Evolutionary conservation across 78 protist genomes (phyloP), one percentile per base, ranked within the genome.

Genomic region (Isochrysis galbana): DNA sequence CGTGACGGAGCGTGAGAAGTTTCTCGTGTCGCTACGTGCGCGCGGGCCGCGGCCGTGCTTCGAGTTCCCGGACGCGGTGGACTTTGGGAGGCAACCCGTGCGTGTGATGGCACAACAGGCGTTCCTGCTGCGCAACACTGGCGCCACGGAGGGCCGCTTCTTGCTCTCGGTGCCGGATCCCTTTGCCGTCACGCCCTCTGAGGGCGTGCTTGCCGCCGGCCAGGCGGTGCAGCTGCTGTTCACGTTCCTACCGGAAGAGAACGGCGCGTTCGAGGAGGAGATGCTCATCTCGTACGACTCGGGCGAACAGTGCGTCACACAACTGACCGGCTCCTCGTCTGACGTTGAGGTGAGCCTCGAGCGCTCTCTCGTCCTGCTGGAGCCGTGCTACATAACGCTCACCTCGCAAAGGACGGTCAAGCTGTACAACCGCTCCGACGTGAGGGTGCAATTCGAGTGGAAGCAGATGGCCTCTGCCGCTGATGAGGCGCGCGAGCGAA

Each of bases 1-100:
- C 72, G 10, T 82, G 78, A 93, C 96, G 23, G 97, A 96, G 77
- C 84, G 95, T 23, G 97, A 96, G 69, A 86, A 78, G 89, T 96
- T 96, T 84, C n/a, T 91, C 54, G 74, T 96, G 14, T 93, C 95
- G 2, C 67, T 96, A n/a, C 74, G 86, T 19, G 96, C 96, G 5
- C 2, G 87, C 26, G 97, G 95, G 39, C 70, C 91, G 23, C 95
- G 97, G 10, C 94, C 91, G 17, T n/a, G 34, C 23, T 91, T 95
- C 51, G 93, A 90, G 48, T 47, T 96, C 34, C 95, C 95, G 34
- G 91, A 91, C 72, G 70, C 1, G 23, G 17, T 93, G 29, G 41
- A 17, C 83, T 96, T 96, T 54, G 93, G 25, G 11, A 11, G 5
- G n/a, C 91, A 91, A 21, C 93, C 95, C 5, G 95, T 94, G 39